Percentiles rank a stretch among this genome's conserved stretches.
Conservation (phyloP, 306 rosid species). For the Dryas octopetala region DNA sequence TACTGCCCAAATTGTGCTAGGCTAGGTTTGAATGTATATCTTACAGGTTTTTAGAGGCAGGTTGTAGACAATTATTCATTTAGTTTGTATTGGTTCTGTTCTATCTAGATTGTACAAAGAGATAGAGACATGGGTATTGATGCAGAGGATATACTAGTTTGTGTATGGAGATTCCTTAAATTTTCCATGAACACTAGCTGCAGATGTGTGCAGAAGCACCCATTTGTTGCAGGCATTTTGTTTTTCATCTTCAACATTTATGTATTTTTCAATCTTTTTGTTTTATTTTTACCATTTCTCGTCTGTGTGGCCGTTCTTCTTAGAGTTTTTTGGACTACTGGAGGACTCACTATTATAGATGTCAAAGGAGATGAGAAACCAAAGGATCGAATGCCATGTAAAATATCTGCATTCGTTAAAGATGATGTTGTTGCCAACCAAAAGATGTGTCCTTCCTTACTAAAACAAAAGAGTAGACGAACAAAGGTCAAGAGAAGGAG, state of each 20-base stretch:
- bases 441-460: conserved; percentile 34
- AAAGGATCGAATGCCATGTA: conserved; percentile 5
- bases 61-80: neutral
- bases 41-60: neutral
- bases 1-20: neutral
- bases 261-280: conserved; percentile 44
- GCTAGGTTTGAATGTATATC: neutral
- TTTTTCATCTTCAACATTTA: conserved; percentile 36
- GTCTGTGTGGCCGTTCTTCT: conserved; percentile 47
- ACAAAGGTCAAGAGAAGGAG: conserved; percentile 38
- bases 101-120: neutral
- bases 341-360: conserved; percentile 37
- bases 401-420: conserved; percentile 12
- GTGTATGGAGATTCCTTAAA: conserved; percentile 33
- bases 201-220: conserved; percentile 45
- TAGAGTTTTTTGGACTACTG: conserved; percentile 72
- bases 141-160: conserved; percentile 43
- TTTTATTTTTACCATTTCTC: conserved; percentile 63
- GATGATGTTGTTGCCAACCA: conserved; percentile 16
- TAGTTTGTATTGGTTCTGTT: neutral
- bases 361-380: conserved; percentile 24
- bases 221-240: conserved; percentile 38
- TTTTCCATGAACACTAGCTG: conserved; percentile 36
- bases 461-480: conserved; percentile 49
- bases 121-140: conserved; percentile 58